Evolutionary conservation across 192 early-diverging fungal species (phyloP), one percentile per base, ranked within the genome.

Genomic region (Radiomyces spectabilis): DNA sequence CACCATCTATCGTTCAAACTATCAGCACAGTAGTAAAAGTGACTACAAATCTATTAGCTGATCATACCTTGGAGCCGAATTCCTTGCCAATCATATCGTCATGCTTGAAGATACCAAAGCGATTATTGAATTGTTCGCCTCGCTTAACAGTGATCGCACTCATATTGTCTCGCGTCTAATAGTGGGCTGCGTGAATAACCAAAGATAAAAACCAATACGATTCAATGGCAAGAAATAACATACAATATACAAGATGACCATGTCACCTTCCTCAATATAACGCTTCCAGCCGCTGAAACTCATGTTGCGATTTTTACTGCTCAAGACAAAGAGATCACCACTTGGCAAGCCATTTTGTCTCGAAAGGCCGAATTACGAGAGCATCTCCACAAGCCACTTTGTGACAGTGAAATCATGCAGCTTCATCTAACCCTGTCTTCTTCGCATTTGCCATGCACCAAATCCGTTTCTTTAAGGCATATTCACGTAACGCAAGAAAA

Each of bases 21-120:
- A 8, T 5, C 5, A 45, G 30, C 8, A 22, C 1, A n/a, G 15
- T 34, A 8, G 10, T 18, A 19, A 51, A 42, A 33, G 22, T n/a
- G 5, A 34, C 7, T 32, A 30, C 12, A 33, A 2, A 32, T n/a
- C 5, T 19, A 15, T 6, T 40, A 66, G 43, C 29, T 19, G 22
- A 34, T 18, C 22, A 25, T 53, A 89, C 81, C 64, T 85, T 91
- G 13, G 80, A 80, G 10, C 95, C 95, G 59, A 82, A 98, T 50
- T 82, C 73, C 51, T 86, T 83, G 16, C 93, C 93, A 47, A 98
- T 84, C 78, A 96, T 88, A 46, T 87, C 76, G 41, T 80, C 59
- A 60, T 95, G 93, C 21, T 65, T 70, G 54, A 89, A 98, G 39
- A 53, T 63, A 25, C 95, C 95, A 61, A 78, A 92, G 57, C 80